phyloP scores from a whole-genome alignment of 1,284 basidiomycete species.

The Megacollybia platyphylla region DNA sequence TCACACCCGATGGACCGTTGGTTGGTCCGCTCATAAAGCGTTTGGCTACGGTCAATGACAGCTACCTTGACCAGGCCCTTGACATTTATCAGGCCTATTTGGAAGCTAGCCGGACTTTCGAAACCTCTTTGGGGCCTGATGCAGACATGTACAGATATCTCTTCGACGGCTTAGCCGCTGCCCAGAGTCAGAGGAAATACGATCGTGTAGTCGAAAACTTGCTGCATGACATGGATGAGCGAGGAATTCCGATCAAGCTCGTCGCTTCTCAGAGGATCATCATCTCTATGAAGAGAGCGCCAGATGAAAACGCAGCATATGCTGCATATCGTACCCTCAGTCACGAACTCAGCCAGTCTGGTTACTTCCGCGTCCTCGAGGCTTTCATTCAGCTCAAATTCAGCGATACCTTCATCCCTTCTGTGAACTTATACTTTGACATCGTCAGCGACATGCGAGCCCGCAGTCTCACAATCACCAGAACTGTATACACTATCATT shows the following conservation, averaged over 20 bases:
- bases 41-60: constrained; percentile 32
- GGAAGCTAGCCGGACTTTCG: not conserved
- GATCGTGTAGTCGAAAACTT: constrained; percentile 34
- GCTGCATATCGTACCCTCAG: constrained; percentile 40
- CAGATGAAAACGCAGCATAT: constrained; percentile 45
- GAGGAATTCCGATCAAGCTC: constrained; percentile 21
- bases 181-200: constrained; percentile 29
- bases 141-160: constrained; percentile 41
- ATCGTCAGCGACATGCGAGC: constrained; percentile 79
- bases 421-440: constrained; percentile 57
- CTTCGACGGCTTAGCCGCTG: constrained; percentile 37
- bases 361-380: constrained; percentile 49
- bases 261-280: constrained; percentile 40
- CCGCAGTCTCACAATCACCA: constrained; percentile 44
- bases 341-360: constrained; percentile 35
- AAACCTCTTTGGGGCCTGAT: constrained; percentile 21
- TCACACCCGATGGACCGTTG: constrained; percentile 32
- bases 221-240: constrained; percentile 40
- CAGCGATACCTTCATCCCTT: constrained; percentile 27
- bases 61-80: constrained; percentile 34
- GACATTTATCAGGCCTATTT: constrained; percentile 32
- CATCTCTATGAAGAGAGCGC: constrained; percentile 43
- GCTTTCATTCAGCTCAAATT: constrained; percentile 49
- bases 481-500: constrained; percentile 62
- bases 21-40: constrained; percentile 32